Conservation (phyloP, 2,329 filamentous ascomycete genomes). For the Pseudocercospora macadamiae region DNA sequence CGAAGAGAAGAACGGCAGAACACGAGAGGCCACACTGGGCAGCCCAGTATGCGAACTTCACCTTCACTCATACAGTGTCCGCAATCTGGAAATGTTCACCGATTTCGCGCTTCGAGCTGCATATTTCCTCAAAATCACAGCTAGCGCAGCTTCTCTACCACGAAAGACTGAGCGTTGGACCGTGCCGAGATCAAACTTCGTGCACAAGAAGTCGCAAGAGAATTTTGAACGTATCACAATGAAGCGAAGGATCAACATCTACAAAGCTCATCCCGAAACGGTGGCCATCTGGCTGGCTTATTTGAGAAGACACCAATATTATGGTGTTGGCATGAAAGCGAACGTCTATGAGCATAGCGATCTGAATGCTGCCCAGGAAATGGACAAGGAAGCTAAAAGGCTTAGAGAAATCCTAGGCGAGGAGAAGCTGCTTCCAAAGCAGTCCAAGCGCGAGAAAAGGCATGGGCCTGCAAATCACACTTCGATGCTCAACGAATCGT, state of each 20-base stretch:
- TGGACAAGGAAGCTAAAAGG: constrained; percentile 41
- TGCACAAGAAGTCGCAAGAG: constrained; percentile 96
- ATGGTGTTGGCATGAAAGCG: constrained; percentile 98
- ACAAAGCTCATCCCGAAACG: constrained; percentile 84
- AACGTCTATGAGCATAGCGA: constrained; percentile 89
- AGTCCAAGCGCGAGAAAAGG: not conserved
- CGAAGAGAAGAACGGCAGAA: too few relatives aligned
- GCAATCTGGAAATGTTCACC: constrained; percentile 89
- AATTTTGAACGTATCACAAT: constrained; percentile 94
- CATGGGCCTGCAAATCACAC: not conserved
- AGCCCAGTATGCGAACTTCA: constrained; percentile 68
- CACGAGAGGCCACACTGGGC: too few relatives aligned
- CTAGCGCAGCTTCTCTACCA: constrained; percentile 82
- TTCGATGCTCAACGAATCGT: constrained; percentile 30
- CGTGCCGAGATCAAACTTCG: constrained; percentile 83
- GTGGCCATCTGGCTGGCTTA: constrained; percentile 94
- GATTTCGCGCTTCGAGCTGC: constrained; percentile 94
- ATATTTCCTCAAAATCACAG: constrained; percentile 88
- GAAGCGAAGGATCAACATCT: constrained; percentile 85
- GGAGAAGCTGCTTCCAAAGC: constrained; percentile 11
- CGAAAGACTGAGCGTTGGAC: constrained; percentile 92
- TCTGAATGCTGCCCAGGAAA: constrained; percentile 36
- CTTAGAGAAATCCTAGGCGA: constrained; percentile 33
- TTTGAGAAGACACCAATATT: constrained; percentile 86
- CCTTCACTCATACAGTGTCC: constrained; percentile 84